These are phyloP conservation scores for Allium sativum DNA, from an alignment of 106 monocot species.

Conservation along the genomic window DNA sequence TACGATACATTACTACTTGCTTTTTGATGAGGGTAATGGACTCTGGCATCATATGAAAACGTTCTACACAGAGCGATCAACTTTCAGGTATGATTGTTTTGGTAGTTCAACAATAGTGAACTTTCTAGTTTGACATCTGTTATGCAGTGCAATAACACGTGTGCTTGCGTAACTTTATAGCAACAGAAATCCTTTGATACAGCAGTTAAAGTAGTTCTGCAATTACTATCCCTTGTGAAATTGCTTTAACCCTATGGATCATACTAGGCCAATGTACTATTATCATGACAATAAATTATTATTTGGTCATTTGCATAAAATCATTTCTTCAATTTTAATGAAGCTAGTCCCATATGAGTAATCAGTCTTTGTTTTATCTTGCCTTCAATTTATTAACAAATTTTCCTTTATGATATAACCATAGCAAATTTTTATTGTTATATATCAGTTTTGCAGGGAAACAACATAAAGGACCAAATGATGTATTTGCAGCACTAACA, in stretches of 20 bases:
- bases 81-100: constrained; percentile 59
- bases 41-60: constrained; percentile 62
- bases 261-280: background rate
- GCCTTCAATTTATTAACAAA: background rate
- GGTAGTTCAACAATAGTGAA: background rate
- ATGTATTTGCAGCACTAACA: constrained; percentile 55
- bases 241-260: background rate
- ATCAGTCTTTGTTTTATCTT: background rate
- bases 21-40: constrained; percentile 77
- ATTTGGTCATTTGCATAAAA: background rate
- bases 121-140: background rate
- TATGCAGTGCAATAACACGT: no score
- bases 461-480: constrained; percentile 30
- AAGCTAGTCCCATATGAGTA: background rate
- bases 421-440: background rate
- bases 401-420: background rate
- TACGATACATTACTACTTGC: constrained; percentile 86
- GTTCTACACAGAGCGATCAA: constrained; percentile 66
- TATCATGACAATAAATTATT: background rate
- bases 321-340: background rate
- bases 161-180: background rate
- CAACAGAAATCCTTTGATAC: no score
- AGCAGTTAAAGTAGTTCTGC: background rate
- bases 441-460: constrained; percentile 64
- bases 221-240: no score